Evolutionary conservation across 1,284 basidiomycete species (phyloP).

Genomic region (Naganishia albida): DNA sequence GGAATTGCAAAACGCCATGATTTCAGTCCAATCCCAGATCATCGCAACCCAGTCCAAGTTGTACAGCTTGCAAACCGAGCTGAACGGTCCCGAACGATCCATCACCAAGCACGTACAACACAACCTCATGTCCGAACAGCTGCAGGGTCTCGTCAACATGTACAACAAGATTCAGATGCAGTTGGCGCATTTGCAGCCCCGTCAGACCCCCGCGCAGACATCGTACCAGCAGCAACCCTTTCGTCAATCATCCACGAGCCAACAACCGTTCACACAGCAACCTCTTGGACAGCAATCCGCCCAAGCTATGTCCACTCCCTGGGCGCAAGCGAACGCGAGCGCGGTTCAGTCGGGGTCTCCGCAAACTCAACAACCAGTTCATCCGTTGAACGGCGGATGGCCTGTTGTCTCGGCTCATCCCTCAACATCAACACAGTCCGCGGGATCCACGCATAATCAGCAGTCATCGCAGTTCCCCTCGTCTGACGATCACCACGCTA

Average conservation of each 20-base stretch:
- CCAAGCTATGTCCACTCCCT: neutral
- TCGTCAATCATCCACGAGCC: neutral
- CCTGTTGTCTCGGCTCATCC: too few species aligned
- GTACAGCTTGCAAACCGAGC: slow-evolving; percentile 4
- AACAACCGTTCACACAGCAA: neutral
- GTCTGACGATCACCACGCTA: too few species aligned
- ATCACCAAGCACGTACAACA: slow-evolving; percentile 20
- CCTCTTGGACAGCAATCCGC: neutral
- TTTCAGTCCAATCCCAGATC: slow-evolving; percentile 12
- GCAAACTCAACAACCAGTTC: neutral
- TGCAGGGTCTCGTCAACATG: slow-evolving; percentile 17
- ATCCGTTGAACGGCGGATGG: too few species aligned
- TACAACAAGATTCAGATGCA: slow-evolving; percentile 11
- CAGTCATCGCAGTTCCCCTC: too few species aligned
- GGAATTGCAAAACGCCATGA: slow-evolving; percentile 19
- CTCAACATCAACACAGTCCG: too few species aligned
- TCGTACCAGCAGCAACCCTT: neutral
- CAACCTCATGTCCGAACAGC: slow-evolving; percentile 6
- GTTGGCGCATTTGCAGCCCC: slow-evolving; percentile 4
- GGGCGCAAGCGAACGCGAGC: neutral
- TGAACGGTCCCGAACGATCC: slow-evolving; percentile 5
- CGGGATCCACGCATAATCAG: too few species aligned
- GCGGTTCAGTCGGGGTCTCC: neutral
- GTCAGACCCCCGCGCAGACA: neutral
- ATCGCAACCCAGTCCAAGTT: slow-evolving; percentile 7